phyloP scores from a whole-genome alignment of 2,329 filamentous ascomycete species.

The Meredithiella fracta region DNA sequence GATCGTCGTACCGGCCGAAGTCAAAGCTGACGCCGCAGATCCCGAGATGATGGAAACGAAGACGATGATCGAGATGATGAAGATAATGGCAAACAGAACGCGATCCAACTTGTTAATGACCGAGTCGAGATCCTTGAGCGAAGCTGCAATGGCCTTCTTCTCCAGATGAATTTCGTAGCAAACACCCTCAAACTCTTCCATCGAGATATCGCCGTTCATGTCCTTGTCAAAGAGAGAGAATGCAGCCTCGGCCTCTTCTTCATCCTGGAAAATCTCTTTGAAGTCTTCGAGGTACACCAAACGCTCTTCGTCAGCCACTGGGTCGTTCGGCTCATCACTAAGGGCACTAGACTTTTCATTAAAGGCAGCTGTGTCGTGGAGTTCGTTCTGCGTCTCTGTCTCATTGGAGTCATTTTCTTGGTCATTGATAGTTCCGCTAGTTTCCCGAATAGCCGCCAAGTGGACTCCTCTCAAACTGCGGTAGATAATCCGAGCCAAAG shows the following conservation, averaged over 20 bases:
- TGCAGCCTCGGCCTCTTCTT: conserved; percentile 75
- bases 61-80: conserved; percentile 65
- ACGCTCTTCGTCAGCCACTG: conserved; percentile 41
- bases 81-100: conserved; percentile 74
- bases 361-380: not conserved
- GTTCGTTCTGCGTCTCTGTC: not conserved
- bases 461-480: conserved; percentile 45
- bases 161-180: conserved; percentile 90
- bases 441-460: conserved; percentile 1
- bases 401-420: conserved; percentile 4
- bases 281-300: conserved; percentile 67
- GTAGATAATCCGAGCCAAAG: conserved; percentile 74
- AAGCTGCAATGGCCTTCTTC: conserved; percentile 87
- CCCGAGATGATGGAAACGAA: conserved; percentile 81
- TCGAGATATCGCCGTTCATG: conserved; percentile 88
- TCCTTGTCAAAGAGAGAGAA: conserved; percentile 93
- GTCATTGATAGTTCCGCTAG: not conserved
- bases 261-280: conserved; percentile 58
- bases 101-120: conserved; percentile 81
- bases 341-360: conserved; percentile 8
- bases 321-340: not conserved
- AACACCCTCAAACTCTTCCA: conserved; percentile 84
- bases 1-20: conserved; percentile 73
- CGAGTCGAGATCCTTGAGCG: conserved; percentile 84
- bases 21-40: conserved; percentile 79